Percentiles rank a stretch among this genome's conserved stretches.
phyloP scores from a whole-genome alignment of 345 rosid species.

The Mallotus nudiflorus region DNA sequence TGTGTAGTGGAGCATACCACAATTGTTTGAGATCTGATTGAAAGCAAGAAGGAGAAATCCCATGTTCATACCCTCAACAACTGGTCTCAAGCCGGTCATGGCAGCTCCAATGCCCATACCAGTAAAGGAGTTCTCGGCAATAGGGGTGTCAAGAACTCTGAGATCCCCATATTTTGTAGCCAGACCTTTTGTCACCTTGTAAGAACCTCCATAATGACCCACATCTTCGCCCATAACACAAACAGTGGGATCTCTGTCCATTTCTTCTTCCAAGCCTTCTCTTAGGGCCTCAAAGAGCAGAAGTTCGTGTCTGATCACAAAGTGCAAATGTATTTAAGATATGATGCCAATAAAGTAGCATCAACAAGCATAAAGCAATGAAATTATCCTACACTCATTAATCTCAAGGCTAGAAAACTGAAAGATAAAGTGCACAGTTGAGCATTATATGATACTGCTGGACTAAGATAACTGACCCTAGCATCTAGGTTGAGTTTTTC shows the following conservation, averaged over 20 bases:
- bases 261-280: slow-evolving; percentile 97
- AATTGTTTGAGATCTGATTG: slow-evolving; percentile 97
- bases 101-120: slow-evolving; percentile 99
- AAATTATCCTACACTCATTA: neutral
- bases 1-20: slow-evolving; percentile 98
- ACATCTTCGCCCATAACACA: slow-evolving; percentile 99
- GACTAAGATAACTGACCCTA: neutral
- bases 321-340: neutral
- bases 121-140: slow-evolving; percentile 93
- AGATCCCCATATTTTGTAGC: slow-evolving; percentile 83
- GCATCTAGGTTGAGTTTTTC: neutral
- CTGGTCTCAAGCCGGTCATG: slow-evolving; percentile 88
- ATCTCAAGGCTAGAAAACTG: neutral
- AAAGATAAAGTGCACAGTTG: neutral
- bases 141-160: slow-evolving; percentile 94
- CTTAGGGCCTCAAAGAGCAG: slow-evolving; percentile 86
- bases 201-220: slow-evolving; percentile 96
- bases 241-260: slow-evolving; percentile 84
- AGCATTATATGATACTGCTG: neutral
- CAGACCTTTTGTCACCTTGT: slow-evolving; percentile 81
- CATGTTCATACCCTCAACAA: slow-evolving; percentile 96
- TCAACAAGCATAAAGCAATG: neutral
- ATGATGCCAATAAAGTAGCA: neutral
- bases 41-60: slow-evolving; percentile 96
- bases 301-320: slow-evolving; percentile 66